Evolutionary conservation across 768 basidiomycete genomes (phyloP).

Genomic region (Tricholoma bakamatsutake): DNA sequence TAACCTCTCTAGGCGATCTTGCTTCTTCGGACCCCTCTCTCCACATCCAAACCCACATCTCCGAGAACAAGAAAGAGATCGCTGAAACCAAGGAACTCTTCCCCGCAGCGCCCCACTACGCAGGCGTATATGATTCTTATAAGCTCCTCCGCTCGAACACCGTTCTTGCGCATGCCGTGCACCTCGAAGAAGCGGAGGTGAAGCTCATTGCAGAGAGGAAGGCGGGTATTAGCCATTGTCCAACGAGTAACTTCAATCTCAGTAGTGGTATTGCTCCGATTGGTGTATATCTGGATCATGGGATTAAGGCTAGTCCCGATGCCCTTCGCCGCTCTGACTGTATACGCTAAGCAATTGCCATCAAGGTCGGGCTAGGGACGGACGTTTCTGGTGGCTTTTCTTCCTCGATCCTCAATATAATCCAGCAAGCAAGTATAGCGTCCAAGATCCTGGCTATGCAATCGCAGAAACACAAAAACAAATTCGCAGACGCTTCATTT

Average conservation of each 20-base stretch:
- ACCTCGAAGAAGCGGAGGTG: constrained; percentile 70
- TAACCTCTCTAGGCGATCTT: constrained; percentile 55
- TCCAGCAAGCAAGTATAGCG: constrained; percentile 73
- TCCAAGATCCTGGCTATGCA: constrained; percentile 71
- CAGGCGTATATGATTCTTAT: constrained; percentile 75
- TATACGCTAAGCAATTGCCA: background rate
- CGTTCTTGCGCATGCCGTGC: constrained; percentile 83
- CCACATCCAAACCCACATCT: constrained; percentile 88
- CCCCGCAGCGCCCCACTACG: constrained; percentile 59
- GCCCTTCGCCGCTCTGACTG: background rate
- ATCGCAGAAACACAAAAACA: background rate
- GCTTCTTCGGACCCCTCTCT: constrained; percentile 55
- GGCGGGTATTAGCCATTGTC: constrained; percentile 88
- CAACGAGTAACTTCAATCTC: constrained; percentile 90
- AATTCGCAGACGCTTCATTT: constrained; percentile 25
- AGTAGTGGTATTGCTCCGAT: constrained; percentile 81
- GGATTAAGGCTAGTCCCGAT: constrained; percentile 65
- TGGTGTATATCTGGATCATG: constrained; percentile 72
- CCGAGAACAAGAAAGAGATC: constrained; percentile 78
- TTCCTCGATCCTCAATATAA: constrained; percentile 68
- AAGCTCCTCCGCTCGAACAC: constrained; percentile 76
- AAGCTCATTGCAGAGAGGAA: constrained; percentile 55
- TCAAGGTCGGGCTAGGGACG: constrained; percentile 89
- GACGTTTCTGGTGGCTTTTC: constrained; percentile 88
- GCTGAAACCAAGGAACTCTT: constrained; percentile 61